phyloP scores from a whole-genome alignment of 2,329 filamentous ascomycete genomes.

The Penicillium sp. region DNA sequence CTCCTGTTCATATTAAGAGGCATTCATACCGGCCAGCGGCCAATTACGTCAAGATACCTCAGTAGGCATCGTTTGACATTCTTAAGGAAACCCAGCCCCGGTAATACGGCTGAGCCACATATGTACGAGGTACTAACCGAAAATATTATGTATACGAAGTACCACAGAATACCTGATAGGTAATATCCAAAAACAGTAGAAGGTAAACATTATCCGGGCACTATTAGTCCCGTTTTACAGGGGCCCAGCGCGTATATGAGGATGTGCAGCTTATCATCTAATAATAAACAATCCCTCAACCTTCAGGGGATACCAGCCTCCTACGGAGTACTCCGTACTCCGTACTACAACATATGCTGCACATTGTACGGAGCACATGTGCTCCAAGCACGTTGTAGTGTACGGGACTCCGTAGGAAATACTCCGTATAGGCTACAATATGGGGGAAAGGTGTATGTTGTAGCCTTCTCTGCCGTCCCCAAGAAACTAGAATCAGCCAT shows the following conservation, averaged over 20 bases:
- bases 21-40: not conserved
- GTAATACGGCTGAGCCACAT: not conserved
- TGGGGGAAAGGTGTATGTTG: no score
- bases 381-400: no score
- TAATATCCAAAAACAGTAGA: not conserved
- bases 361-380: no score
- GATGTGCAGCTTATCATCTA: slow-evolving; percentile 13
- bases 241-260: slow-evolving; percentile 17
- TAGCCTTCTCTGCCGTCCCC: not conserved
- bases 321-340: not conserved
- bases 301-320: slow-evolving; percentile 17
- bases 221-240: not conserved
- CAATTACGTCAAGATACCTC: not conserved
- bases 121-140: not conserved
- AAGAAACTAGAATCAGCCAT: not conserved
- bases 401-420: no score
- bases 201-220: not conserved
- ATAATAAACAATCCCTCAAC: slow-evolving; percentile 2
- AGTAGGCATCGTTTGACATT: not conserved
- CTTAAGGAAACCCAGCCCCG: not conserved
- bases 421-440: no score
- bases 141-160: no score
- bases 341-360: not conserved
- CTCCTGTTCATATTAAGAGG: not conserved
- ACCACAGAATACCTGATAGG: no score